Evolutionary conservation across 2,329 filamentous ascomycete species (phyloP).

Genomic region (Catunica adiposa): DNA sequence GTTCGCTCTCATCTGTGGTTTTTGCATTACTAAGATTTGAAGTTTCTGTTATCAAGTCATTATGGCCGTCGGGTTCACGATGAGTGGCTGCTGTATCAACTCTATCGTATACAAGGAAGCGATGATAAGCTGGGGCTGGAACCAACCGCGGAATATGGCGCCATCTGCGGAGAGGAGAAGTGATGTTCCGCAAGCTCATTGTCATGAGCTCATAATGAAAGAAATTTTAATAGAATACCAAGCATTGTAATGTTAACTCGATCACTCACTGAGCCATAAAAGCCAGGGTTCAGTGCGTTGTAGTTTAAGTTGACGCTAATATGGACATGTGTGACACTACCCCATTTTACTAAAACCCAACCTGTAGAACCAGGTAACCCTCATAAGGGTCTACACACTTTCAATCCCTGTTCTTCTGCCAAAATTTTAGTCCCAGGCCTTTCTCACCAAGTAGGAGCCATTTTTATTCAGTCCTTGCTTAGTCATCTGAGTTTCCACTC

Average conservation of each 20-base stretch:
- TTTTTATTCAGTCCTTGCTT: conserved; percentile 7
- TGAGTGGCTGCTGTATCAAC: no score
- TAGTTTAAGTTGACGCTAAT: no score
- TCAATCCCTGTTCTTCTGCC: background rate
- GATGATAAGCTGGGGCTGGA: background rate
- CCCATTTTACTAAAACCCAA: background rate
- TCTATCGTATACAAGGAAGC: background rate
- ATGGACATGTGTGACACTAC: background rate
- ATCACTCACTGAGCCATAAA: background rate
- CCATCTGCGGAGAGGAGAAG: background rate
- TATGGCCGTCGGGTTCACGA: no score
- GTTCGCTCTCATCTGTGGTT: no score
- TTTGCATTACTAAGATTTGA: no score
- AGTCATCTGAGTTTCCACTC: conserved; percentile 8
- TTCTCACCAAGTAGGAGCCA: background rate
- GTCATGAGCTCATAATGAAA: background rate
- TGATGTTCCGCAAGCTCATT: background rate
- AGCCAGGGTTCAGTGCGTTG: background rate
- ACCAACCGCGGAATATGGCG: no score
- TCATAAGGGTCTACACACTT: background rate
- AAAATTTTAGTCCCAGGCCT: background rate
- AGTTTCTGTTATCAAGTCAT: no score
- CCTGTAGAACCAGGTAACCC: no score
- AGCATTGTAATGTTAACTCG: background rate
- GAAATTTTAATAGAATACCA: background rate